These are phyloP conservation scores for Ceratorhiza oryzae-sativae DNA, from an alignment of 1,284 basidiomycete species.

Conservation along the genomic window DNA sequence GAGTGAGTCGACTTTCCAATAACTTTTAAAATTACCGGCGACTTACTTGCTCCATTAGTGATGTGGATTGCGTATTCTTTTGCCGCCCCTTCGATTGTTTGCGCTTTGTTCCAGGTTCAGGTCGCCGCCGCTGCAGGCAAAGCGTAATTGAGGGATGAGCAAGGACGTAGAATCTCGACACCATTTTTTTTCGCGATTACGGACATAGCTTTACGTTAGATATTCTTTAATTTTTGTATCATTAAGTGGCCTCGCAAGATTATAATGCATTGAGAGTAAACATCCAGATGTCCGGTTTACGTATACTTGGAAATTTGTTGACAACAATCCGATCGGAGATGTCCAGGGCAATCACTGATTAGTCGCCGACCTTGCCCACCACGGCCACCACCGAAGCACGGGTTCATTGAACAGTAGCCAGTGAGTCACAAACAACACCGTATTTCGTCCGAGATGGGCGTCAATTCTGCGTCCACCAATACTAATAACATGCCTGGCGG, in stretches of 20 bases:
- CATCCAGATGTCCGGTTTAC: neutral
- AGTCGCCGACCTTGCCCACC: neutral
- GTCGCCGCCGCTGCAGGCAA: slow-evolving; percentile 52
- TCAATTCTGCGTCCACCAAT: too few relatives aligned
- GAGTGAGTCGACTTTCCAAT: slow-evolving; percentile 58
- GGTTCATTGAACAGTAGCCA: too few relatives aligned
- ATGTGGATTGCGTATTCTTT: slow-evolving; percentile 79
- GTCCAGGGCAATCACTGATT: neutral
- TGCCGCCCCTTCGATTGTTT: slow-evolving; percentile 71
- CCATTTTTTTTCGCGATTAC: neutral
- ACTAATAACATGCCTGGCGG: too few relatives aligned
- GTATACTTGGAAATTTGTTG: neutral
- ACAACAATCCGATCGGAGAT: neutral
- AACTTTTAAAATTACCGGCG: neutral
- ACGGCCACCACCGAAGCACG: neutral
- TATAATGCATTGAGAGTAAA: neutral
- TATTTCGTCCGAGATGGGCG: too few relatives aligned
- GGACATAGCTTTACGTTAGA: slow-evolving; percentile 3
- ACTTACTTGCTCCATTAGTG: slow-evolving; percentile 56
- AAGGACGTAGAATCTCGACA: neutral
- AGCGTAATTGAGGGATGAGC: neutral
- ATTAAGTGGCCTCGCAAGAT: slow-evolving; percentile 1
- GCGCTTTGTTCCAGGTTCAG: slow-evolving; percentile 73
- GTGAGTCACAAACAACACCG: too few relatives aligned
- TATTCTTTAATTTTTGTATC: slow-evolving; percentile 28